Base-by-base conservation (phyloP, 1,284 basidiomycete species). In the Puccinia hordei region DNA sequence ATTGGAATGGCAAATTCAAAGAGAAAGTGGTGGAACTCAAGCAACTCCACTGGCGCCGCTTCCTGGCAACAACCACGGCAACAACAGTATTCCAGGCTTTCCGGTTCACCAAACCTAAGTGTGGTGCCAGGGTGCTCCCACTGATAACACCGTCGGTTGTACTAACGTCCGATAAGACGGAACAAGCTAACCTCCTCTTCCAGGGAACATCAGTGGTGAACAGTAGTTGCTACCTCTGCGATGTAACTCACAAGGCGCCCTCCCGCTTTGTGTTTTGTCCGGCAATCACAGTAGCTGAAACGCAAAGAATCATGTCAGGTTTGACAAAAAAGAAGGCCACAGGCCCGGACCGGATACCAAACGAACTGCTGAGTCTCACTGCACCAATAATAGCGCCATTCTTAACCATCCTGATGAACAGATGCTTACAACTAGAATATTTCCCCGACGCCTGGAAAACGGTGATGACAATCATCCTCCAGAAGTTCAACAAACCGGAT, bases 151-250 rank as follows among this genome's bases (percentile, higher is more conserved):
- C 41, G 4, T 27, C 46, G 1, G 73, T 55, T 15, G n/a, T 6
- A 2, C 6, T 66, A 12, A 66, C 73, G 4, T 24, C 24, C 0
- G 46, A 76, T 35, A 66, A 66, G 33, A 15, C 49, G 9, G 22
- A 27, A 4, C 57, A 65, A 30, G 73, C 73, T 1, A 44, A 51
- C 15, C 73, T 76, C 5, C 59, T 76, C 44, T 76, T 76, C 17
- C 8, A 10, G 35, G 66, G 66, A 1, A 69, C 66, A n/a, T 69
- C 27, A 19, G 24, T 69, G 5, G 44, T 27, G 10, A 17, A 49
- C 9, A 69, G 24, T 27, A 24, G 1, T 12, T 69, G 41, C 17
- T 38, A 69, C 17, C 19, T 49, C 4, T 6, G 33, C 30, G 22
- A 66, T 49, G 10, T 49, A 10, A 4, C 38, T 17, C 38, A 2